phyloP scores from a whole-genome alignment of 495 filamentous ascomycete species.

The Apodospora peruviana region DNA sequence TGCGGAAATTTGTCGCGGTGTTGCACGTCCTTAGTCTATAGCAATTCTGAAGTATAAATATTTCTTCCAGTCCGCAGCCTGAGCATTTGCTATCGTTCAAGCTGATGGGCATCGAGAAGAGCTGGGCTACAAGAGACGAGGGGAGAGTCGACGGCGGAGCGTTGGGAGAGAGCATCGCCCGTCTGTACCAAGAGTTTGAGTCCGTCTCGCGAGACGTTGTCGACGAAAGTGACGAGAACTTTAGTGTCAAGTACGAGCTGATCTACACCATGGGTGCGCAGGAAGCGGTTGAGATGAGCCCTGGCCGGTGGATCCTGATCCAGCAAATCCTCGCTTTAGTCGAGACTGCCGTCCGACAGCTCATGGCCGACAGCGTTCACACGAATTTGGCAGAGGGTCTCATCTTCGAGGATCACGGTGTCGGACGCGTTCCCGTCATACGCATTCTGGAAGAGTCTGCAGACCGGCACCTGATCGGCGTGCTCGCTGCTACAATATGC shows the following conservation, averaged over 20 bases:
- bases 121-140: slow-evolving; percentile 17
- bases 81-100: slow-evolving; percentile 68
- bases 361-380: slow-evolving; percentile 13
- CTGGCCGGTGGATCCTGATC: slow-evolving; percentile 54
- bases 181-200: slow-evolving; percentile 38
- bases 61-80: too few relatives aligned
- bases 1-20: too few relatives aligned
- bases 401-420: slow-evolving; percentile 6
- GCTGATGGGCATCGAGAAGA: slow-evolving; percentile 55
- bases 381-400: slow-evolving; percentile 25
- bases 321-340: slow-evolving; percentile 51
- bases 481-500: slow-evolving; percentile 32
- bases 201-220: slow-evolving; percentile 47
- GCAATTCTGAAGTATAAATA: too few relatives aligned
- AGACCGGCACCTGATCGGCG: slow-evolving; percentile 21
- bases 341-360: slow-evolving; percentile 14
- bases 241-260: slow-evolving; percentile 55
- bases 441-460: slow-evolving; percentile 37
- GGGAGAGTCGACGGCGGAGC: background rate
- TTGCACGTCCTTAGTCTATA: too few relatives aligned
- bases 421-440: slow-evolving; percentile 35
- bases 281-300: slow-evolving; percentile 47
- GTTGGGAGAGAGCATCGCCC: slow-evolving; percentile 30
- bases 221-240: slow-evolving; percentile 64
- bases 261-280: slow-evolving; percentile 65